Evolutionary conservation across 345 rosid species (phyloP).

Genomic region (Turnera subulata): DNA sequence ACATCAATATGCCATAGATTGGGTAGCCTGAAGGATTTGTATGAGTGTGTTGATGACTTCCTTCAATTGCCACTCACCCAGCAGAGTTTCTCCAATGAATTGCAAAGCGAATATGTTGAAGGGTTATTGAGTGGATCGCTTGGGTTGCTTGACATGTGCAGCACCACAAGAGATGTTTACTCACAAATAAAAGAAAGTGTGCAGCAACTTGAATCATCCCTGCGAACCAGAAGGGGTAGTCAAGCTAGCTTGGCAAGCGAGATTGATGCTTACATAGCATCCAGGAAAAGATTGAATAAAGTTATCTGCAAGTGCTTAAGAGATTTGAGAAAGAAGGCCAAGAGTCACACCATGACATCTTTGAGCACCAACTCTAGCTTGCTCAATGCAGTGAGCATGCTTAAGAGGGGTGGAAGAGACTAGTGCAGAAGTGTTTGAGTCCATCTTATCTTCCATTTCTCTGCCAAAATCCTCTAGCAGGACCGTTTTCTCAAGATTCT

Average conservation of each 20-base stretch:
- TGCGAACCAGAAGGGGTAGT: constrained; percentile 1
- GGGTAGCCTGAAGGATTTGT: constrained; percentile 4
- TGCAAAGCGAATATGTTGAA: constrained; percentile 6
- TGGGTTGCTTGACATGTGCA: constrained; percentile 4
- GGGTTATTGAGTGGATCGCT: constrained; percentile 7
- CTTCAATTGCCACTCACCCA: constrained; percentile 4
- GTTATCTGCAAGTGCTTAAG: background rate
- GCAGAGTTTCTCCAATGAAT: background rate
- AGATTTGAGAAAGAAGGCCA: constrained; percentile 2
- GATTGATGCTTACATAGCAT: background rate
- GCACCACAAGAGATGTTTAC: constrained; percentile 5
- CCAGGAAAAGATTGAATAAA: constrained; percentile 5
- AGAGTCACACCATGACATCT: background rate
- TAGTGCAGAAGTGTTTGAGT: background rate
- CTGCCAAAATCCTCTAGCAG: background rate
- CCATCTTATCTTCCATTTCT: background rate
- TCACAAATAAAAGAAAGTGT: constrained; percentile 8
- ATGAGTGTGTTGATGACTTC: constrained; percentile 1
- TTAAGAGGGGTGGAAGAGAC: background rate
- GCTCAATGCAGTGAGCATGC: background rate
- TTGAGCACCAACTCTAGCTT: too few species aligned
- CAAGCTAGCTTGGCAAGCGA: constrained; percentile 8
- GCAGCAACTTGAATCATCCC: constrained; percentile 9
- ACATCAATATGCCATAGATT: constrained; percentile 9
- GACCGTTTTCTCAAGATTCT: background rate